phyloP scores from a whole-genome alignment of 768 basidiomycete species.

The Serendipita sp. region DNA sequence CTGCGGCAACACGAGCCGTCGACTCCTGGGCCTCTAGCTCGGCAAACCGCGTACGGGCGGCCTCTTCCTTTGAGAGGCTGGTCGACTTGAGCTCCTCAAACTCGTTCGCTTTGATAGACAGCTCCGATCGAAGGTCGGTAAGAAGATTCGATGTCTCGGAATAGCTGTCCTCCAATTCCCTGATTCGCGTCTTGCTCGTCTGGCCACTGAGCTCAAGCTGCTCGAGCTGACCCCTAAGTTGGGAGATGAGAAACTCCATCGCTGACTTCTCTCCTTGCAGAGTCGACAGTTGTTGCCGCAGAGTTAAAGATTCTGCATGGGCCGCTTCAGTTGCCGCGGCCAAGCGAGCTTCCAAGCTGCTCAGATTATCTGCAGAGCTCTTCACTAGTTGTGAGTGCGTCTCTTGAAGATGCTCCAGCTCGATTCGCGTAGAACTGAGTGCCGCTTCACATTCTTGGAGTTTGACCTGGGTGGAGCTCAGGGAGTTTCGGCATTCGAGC shows the following conservation, averaged over 20 bases:
- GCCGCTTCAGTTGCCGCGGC: background rate
- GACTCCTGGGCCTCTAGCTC: background rate
- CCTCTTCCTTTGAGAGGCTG: background rate
- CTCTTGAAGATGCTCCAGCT: background rate
- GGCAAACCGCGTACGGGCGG: background rate
- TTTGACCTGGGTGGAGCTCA: background rate
- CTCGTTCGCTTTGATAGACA: background rate
- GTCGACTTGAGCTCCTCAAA: background rate
- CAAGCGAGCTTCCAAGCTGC: background rate
- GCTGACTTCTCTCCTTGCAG: background rate
- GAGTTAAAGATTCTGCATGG: background rate
- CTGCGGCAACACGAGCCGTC: background rate
- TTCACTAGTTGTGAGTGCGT: background rate
- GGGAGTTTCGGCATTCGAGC: background rate
- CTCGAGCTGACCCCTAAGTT: background rate
- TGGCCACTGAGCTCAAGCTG: background rate
- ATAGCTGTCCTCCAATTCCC: background rate
- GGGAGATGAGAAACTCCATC: background rate
- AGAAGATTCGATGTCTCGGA: background rate
- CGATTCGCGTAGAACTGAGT: background rate
- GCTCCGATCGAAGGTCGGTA: background rate
- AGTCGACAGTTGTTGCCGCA: background rate
- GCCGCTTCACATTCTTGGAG: background rate
- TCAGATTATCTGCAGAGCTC: background rate
- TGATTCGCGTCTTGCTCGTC: background rate